A percentile compares a stretch with the other conserved stretches of the same genome.
phyloP scores from a whole-genome alignment of 768 basidiomycete genomes.

The Leccinellum rugosiceps region DNA sequence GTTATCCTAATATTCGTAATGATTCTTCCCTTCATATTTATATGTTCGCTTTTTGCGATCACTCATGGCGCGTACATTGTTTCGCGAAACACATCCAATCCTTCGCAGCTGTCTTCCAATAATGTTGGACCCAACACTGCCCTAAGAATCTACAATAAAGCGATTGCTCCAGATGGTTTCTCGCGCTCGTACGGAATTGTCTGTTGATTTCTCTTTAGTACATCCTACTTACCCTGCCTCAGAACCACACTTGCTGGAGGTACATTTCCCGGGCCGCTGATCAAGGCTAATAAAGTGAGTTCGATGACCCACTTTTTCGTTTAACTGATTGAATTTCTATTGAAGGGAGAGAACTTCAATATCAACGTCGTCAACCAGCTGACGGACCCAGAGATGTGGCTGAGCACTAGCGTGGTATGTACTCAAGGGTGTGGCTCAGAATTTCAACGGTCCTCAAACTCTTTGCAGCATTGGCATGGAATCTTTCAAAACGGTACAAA shows the following conservation, averaged over 20 bases:
- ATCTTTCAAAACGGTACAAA: slow-evolving; percentile 43
- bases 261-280: slow-evolving; percentile 45
- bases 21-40: slow-evolving; percentile 3
- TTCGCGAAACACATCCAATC: slow-evolving; percentile 5
- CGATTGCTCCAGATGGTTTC: slow-evolving; percentile 50
- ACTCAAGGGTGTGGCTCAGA: background rate
- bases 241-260: slow-evolving; percentile 38
- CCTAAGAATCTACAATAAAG: slow-evolving; percentile 38
- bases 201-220: background rate
- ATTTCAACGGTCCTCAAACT: background rate
- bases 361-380: slow-evolving; percentile 47
- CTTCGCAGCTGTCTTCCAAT: background rate
- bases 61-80: slow-evolving; percentile 20
- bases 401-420: slow-evolving; percentile 44
- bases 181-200: slow-evolving; percentile 35
- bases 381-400: slow-evolving; percentile 45
- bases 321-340: background rate
- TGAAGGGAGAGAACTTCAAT: slow-evolving; percentile 37
- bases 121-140: slow-evolving; percentile 21
- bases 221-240: background rate
- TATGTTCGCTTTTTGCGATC: slow-evolving; percentile 5
- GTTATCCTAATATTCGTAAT: slow-evolving; percentile 6
- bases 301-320: background rate
- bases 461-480: slow-evolving; percentile 54
- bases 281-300: slow-evolving; percentile 34